Conservation (phyloP, 2,329 filamentous ascomycete genomes). For the Colletotrichum sp. region DNA sequence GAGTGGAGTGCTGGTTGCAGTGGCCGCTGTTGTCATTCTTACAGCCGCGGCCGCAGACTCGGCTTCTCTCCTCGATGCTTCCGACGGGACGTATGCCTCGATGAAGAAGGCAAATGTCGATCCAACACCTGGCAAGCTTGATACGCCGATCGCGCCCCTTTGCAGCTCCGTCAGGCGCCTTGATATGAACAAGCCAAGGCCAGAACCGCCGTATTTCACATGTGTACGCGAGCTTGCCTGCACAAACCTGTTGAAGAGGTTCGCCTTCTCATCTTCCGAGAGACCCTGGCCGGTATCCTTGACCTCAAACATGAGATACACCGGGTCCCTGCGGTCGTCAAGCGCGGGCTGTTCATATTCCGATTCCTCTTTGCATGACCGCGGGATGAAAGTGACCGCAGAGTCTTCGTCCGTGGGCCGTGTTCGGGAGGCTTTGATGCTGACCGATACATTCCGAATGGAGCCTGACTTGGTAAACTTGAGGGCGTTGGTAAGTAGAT, state of each 20-base stretch:
- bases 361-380: conserved; percentile 50
- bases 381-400: conserved; percentile 66
- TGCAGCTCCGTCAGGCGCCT: conserved; percentile 81
- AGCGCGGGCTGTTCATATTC: conserved; percentile 39
- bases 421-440: conserved; percentile 47
- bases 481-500: conserved; percentile 80
- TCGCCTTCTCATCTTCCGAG: conserved; percentile 72
- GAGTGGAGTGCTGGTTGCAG: not conserved
- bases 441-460: conserved; percentile 58
- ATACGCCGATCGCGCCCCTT: conserved; percentile 79
- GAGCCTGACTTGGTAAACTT: conserved; percentile 76
- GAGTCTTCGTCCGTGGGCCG: conserved; percentile 45
- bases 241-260: conserved; percentile 79
- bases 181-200: conserved; percentile 80
- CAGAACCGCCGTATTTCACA: conserved; percentile 79
- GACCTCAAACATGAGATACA: conserved; percentile 75
- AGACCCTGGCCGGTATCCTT: conserved; percentile 80
- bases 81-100: conserved; percentile 55
- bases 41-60: conserved; percentile 37
- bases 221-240: conserved; percentile 79
- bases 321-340: conserved; percentile 44
- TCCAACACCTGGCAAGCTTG: conserved; percentile 70
- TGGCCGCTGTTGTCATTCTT: not conserved
- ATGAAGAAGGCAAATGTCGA: conserved; percentile 80
- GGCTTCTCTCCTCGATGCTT: conserved; percentile 44